phyloP scores from a whole-genome alignment of 495 filamentous ascomycete genomes.

The Entonaema liquescens region DNA sequence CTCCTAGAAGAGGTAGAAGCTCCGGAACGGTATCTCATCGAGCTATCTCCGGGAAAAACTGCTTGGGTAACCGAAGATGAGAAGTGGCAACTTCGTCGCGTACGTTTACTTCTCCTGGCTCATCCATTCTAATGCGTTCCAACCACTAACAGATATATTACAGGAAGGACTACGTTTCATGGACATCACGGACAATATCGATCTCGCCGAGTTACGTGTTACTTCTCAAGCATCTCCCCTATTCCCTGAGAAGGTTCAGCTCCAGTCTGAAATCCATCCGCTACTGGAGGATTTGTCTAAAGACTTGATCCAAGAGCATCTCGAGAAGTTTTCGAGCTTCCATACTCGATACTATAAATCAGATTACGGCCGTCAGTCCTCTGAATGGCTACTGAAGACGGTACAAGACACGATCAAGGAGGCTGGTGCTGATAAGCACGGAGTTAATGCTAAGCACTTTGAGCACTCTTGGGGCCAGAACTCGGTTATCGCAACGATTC shows the following conservation, averaged over 20 bases:
- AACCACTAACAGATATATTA: slow-evolving; percentile 26
- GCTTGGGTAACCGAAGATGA: slow-evolving; percentile 91
- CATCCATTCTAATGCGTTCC: neutral
- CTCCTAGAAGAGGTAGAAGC: slow-evolving; percentile 46
- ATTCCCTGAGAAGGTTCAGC: slow-evolving; percentile 74
- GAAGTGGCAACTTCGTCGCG: slow-evolving; percentile 89
- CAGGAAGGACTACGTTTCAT: slow-evolving; percentile 91
- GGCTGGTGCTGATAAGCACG: slow-evolving; percentile 72
- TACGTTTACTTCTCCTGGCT: slow-evolving; percentile 54
- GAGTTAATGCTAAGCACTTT: slow-evolving; percentile 77
- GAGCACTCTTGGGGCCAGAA: slow-evolving; percentile 88
- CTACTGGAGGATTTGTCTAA: slow-evolving; percentile 75
- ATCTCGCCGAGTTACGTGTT: slow-evolving; percentile 60
- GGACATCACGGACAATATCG: slow-evolving; percentile 81
- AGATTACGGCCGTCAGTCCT: slow-evolving; percentile 82
- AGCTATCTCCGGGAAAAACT: slow-evolving; percentile 85
- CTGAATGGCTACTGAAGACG: slow-evolving; percentile 82
- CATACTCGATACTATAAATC: slow-evolving; percentile 94
- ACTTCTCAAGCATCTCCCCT: slow-evolving; percentile 55
- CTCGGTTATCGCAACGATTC: slow-evolving; percentile 91
- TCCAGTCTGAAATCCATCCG: slow-evolving; percentile 71
- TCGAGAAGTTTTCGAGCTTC: slow-evolving; percentile 81
- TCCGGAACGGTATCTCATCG: slow-evolving; percentile 74
- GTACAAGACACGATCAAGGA: slow-evolving; percentile 75
- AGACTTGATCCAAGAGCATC: slow-evolving; percentile 77